phyloP scores from a whole-genome alignment of 2,329 filamentous ascomycete species.

The Zymoseptoria brevis region DNA sequence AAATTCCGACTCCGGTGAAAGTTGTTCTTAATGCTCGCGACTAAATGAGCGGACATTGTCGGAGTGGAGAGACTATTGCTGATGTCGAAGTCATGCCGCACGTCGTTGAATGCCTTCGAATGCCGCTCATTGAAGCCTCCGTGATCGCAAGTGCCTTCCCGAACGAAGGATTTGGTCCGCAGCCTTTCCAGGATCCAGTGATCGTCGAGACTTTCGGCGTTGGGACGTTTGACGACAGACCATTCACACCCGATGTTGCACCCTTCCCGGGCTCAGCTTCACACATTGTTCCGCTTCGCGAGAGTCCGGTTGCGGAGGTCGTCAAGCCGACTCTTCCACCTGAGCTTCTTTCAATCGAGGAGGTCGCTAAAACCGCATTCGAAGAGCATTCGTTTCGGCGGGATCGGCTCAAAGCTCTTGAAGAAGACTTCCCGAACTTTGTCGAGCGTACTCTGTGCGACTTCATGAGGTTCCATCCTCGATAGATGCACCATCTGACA shows the following conservation, averaged over 20 bases:
- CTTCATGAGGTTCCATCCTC: background rate
- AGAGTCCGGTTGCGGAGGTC: background rate
- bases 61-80: too few species aligned
- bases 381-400: background rate
- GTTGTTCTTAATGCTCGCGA: background rate
- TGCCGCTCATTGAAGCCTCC: too few species aligned
- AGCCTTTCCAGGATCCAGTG: too few species aligned
- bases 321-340: background rate
- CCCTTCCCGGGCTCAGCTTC: too few species aligned
- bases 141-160: too few species aligned
- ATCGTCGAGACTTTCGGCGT: too few species aligned
- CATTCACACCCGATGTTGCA: too few species aligned
- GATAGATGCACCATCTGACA: background rate
- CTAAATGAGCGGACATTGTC: too few species aligned
- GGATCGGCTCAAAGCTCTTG: slow-evolving; percentile 1
- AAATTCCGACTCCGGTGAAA: background rate
- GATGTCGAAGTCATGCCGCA: too few species aligned
- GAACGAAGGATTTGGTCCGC: too few species aligned
- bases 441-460: background rate
- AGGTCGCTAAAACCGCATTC: slow-evolving; percentile 1
- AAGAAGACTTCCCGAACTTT: slow-evolving; percentile 1
- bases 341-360: background rate
- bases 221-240: too few species aligned
- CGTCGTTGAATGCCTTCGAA: too few species aligned
- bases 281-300: background rate